Conservation (phyloP, 2,329 filamentous ascomycete genomes). For the Aspergillus awamori region DNA sequence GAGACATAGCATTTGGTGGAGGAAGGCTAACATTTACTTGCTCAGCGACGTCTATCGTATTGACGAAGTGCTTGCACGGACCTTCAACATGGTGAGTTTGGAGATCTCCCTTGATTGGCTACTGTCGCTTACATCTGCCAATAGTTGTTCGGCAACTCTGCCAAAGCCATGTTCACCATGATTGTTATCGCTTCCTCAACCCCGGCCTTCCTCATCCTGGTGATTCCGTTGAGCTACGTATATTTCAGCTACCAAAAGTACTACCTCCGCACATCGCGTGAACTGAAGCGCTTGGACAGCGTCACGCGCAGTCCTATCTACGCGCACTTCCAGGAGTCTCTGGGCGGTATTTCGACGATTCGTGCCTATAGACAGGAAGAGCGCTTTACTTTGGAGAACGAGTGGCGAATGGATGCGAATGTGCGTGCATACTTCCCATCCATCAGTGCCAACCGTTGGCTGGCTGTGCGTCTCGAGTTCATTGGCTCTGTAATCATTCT, state of each 20-base stretch:
- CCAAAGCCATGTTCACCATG: slow-evolving; percentile 79
- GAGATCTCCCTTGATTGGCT: slow-evolving; percentile 27
- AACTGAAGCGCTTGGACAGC: slow-evolving; percentile 93
- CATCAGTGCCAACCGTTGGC: slow-evolving; percentile 91
- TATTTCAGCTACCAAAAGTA: slow-evolving; percentile 97
- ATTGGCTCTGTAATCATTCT: slow-evolving; percentile 94
- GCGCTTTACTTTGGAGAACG: slow-evolving; percentile 88
- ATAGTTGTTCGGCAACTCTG: slow-evolving; percentile 71
- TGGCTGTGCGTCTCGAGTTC: slow-evolving; percentile 92
- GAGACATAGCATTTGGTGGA: background rate
- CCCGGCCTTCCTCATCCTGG: slow-evolving; percentile 77
- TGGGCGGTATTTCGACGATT: slow-evolving; percentile 92
- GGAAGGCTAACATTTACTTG: slow-evolving; percentile 5
- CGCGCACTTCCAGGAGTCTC: slow-evolving; percentile 96
- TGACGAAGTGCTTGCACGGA: slow-evolving; percentile 90
- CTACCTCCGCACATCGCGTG: slow-evolving; percentile 92
- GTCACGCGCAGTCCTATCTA: slow-evolving; percentile 95
- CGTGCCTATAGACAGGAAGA: slow-evolving; percentile 88
- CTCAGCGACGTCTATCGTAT: slow-evolving; percentile 63
- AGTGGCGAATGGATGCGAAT: slow-evolving; percentile 96
- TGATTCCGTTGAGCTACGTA: slow-evolving; percentile 75
- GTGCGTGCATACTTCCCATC: slow-evolving; percentile 93
- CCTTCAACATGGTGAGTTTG: slow-evolving; percentile 82
- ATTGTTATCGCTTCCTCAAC: slow-evolving; percentile 80
- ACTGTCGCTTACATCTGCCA: slow-evolving; percentile 19